Evolutionary conservation across 1,284 basidiomycete species (phyloP).

Genomic region (Peniophora sp.): DNA sequence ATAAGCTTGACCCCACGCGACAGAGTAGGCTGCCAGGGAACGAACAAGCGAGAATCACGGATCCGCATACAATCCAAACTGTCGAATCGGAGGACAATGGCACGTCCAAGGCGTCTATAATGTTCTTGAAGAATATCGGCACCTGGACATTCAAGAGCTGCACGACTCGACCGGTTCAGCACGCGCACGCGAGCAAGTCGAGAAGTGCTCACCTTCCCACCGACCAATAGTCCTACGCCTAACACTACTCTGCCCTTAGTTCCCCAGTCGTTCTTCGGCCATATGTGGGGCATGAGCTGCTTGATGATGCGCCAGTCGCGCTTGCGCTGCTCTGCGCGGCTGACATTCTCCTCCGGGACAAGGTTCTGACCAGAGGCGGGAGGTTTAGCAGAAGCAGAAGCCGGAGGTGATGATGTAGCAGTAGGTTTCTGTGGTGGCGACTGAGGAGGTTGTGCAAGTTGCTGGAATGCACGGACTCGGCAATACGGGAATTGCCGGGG

Average conservation of each 20-base stretch:
- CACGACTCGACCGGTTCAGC: not conserved
- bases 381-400: too few relatives aligned
- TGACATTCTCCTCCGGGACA: slow-evolving; percentile 5
- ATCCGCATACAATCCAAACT: slow-evolving; percentile 88
- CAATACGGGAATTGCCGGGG: too few relatives aligned
- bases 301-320: slow-evolving; percentile 66
- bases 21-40: not conserved
- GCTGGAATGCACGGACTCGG: too few relatives aligned
- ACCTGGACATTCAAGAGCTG: slow-evolving; percentile 95
- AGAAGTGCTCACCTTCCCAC: slow-evolving; percentile 67
- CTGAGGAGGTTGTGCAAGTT: too few relatives aligned
- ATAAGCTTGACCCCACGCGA: not conserved
- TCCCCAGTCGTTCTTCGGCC: slow-evolving; percentile 72
- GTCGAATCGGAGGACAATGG: slow-evolving; percentile 73
- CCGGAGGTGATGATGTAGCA: too few relatives aligned
- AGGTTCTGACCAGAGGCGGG: not conserved
- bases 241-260: slow-evolving; percentile 74
- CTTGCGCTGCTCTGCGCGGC: slow-evolving; percentile 44
- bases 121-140: slow-evolving; percentile 88
- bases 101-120: slow-evolving; percentile 87
- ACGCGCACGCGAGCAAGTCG: not conserved
- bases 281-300: slow-evolving; percentile 58
- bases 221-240: slow-evolving; percentile 77
- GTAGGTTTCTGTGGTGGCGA: too few relatives aligned
- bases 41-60: slow-evolving; percentile 83